Base-by-base conservation (phyloP, 2,329 filamentous ascomycete species). In the Xylaria sp. region DNA sequence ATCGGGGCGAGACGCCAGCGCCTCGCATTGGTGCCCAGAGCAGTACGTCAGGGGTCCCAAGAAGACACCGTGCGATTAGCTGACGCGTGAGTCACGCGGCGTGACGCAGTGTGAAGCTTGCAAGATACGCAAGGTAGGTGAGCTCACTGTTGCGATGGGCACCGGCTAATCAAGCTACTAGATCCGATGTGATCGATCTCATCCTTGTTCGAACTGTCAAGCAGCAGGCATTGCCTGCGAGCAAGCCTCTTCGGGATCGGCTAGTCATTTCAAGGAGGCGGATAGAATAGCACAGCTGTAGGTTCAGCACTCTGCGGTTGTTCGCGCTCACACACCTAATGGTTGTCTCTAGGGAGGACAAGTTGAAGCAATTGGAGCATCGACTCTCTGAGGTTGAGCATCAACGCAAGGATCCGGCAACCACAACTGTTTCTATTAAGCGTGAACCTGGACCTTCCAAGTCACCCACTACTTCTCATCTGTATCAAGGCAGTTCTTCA, bases 141-240 rank as follows among this genome's bases (percentile, higher is more conserved):
- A 38, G 49, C 33, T 23, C 19, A 23, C 17, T n/a, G n/a, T n/a
- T n/a, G n/a, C n/a, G n/a, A n/a, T n/a, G n/a, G n/a, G n/a, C 2
- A n/a, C 12, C 25, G 12, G 33, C 33, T 51, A 8, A 51, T 21
- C 19, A 5, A 15, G n/a, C 6, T n/a, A 23, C 14, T 17, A 51
- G 49, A 21, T 51, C 17, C 49, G 49, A 11, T 51, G 49, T 51
- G 49, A 51, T 51, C 49, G 49, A 19, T 51, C 49, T 25, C 2
- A 37, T 23, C 49, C 49, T 38, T 51, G 49, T 25, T 51, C 49
- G 11, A 51, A 51, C 31, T 51, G 49, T 21, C 49, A 15, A 51
- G 33, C 31, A 4, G 7, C 33, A 38, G 49, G 33, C 17, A 51
- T 51, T 25, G 49, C 49, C 33, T 51, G 49, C 49, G 9, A 51